These are phyloP conservation scores for Penicillium longicatenatum DNA, from an alignment of 495 filamentous ascomycete genomes.

Conservation along the genomic window DNA sequence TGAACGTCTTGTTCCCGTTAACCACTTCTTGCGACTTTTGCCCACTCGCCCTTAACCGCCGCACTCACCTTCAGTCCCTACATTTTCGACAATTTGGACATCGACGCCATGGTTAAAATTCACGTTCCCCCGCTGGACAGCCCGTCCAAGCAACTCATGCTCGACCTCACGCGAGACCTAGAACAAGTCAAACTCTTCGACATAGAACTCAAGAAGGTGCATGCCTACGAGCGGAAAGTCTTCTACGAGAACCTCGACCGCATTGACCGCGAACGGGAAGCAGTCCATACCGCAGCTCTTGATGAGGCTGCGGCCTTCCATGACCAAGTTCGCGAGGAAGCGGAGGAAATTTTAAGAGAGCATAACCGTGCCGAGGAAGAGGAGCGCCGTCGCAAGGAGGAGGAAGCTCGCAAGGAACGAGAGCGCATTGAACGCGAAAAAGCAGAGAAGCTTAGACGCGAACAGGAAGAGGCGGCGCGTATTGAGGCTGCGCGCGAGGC, in stretches of 20 bases:
- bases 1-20: background rate
- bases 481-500: slow-evolving; percentile 44
- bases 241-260: slow-evolving; percentile 51
- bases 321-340: slow-evolving; percentile 62
- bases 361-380: slow-evolving; percentile 42
- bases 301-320: slow-evolving; percentile 63
- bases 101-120: slow-evolving; percentile 27
- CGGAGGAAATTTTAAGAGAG: slow-evolving; percentile 43
- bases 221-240: slow-evolving; percentile 45
- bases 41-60: background rate
- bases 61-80: background rate
- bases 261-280: slow-evolving; percentile 44
- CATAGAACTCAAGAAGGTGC: slow-evolving; percentile 43
- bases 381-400: slow-evolving; percentile 34
- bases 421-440: slow-evolving; percentile 43
- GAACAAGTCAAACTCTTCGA: slow-evolving; percentile 42
- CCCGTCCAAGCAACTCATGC: slow-evolving; percentile 52
- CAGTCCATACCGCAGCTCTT: slow-evolving; percentile 60
- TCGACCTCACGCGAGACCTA: slow-evolving; percentile 46
- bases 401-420: slow-evolving; percentile 37
- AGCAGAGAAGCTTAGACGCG: slow-evolving; percentile 35
- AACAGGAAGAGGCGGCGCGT: slow-evolving; percentile 44
- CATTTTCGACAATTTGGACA: background rate
- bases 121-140: slow-evolving; percentile 41
- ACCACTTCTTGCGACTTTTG: background rate